Evolutionary conservation across 2,329 filamentous ascomycete species (phyloP), one percentile per base, ranked within the genome.

Genomic region (Neocatenulostroma microsporum): DNA sequence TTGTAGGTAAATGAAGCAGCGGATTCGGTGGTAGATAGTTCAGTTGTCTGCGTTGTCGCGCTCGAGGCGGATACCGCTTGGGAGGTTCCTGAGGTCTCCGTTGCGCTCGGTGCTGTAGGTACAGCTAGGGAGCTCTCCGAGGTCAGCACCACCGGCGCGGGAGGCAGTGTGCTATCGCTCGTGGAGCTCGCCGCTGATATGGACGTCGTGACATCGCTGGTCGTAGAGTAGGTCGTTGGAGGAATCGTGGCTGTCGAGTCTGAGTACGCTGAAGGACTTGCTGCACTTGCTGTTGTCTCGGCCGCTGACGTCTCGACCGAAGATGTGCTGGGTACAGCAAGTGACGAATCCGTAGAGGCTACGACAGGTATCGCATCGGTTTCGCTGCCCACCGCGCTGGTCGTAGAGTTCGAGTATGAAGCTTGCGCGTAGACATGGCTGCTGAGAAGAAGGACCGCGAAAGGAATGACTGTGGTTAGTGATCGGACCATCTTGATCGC

Each of bases 401-500:
- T 32, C 17, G 17, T 18, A n/a, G n/a, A n/a, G n/a, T 32, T 32
- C 18, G 19, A 10, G 13, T 4, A 10, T 8, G 13, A 13, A 19
- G 28, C 4, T 21, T 21, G 30, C 30, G 30, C 30, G 17, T 21
- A 21, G 30, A 18, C 30, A 13, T 32, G 14, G 14, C 17, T 32
- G 30, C 30, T 13, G 4, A 13, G 13, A 32, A 32, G 30, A 5
- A 23, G 3, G n/a, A 32, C 4, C 17, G 19, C 14, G 17, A 32
- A 32, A 32, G 23, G 30, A 32, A 12, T 12, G 30, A 21, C 30
- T 21, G 20, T 8, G 13, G 17, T 21, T 12, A 32, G 30, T 5
- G 30, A 23, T 18, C 12, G 12, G 30, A 32, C 11, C 20, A 32
- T 32, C 17, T 9, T 32, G 17, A n/a, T n/a, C n/a, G n/a, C n/a